Evolutionary conservation across 306 rosid species (phyloP), one percentile per base, ranked within the genome.

Genomic region (Vicia faba): DNA sequence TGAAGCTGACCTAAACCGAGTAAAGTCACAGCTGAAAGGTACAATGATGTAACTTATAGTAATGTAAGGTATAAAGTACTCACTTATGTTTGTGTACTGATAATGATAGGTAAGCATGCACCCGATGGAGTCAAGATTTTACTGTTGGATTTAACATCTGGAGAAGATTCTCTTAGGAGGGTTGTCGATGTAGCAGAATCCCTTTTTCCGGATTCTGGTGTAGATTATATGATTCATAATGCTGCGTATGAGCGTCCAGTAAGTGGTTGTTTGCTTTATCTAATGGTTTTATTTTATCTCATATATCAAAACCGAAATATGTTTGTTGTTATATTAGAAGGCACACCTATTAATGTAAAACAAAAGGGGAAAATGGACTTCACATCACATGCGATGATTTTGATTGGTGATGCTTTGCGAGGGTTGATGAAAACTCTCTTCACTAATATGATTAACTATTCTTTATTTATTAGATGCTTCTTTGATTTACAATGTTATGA

Each of bases 181-280:
- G 91, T 84, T 64, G 96, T 90, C 40, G 88, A 86, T 76, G 64
- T 66, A 75, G 97, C 96, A 28, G 98, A 86, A 74, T 89, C 83
- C 7, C 26, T 80, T 72, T 88, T 93, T 43, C 88, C 88, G 0
- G 81, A 84, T 73, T 75, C 82, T 48, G 98, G 98, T 64, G 87
- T 88, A 74, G 95, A 93, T 83, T 89, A 84, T 68, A 87, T 93
- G 96, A 82, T 93, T 70, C 98, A 93, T 60, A 93, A 89, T 85
- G 96, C 97, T 31, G 97, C 97, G 75, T 82, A 75, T 61, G 98
- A 93, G 85, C 96, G 98, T 66, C 98, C 97, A 38, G 96, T 93
- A 76, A 84, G 97, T 86, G 66, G 68, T 64, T 43, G 72, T 39
- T 76, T 55, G 25, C 81, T 58, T 59, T 72, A 64, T 71, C 35